Conservation (phyloP, 108 stramenopile species). For the Pseudonitzschia pungens region DNA sequence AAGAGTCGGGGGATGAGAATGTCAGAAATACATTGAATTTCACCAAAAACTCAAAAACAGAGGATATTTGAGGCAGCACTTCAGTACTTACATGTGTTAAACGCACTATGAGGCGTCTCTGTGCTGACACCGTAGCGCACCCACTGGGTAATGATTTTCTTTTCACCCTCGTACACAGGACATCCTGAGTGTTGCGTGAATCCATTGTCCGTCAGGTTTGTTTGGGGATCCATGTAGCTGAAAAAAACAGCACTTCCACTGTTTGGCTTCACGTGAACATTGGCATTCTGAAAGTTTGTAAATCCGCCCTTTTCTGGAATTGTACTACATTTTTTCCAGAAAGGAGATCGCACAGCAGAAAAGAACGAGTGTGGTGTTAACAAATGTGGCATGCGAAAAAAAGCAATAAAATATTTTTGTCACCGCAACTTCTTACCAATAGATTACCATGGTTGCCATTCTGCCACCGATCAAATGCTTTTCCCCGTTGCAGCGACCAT, state of each 20-base stretch:
- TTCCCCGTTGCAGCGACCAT: slow-evolving; percentile 76
- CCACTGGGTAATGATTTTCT: slow-evolving; percentile 93
- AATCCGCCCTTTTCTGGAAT: slow-evolving; percentile 78
- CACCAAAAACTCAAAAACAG: too few relatives aligned
- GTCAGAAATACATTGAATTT: too few relatives aligned
- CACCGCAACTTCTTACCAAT: slow-evolving; percentile 47
- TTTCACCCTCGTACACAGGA: slow-evolving; percentile 91
- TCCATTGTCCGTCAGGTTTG: slow-evolving; percentile 58
- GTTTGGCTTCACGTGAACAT: slow-evolving; percentile 78
- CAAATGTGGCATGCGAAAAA: background rate
- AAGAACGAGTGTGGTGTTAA: background rate
- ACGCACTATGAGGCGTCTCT: slow-evolving; percentile 62
- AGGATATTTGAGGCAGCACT: background rate
- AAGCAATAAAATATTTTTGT: too few relatives aligned
- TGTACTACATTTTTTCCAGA: slow-evolving; percentile 27
- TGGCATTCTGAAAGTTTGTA: slow-evolving; percentile 89
- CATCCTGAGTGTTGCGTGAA: slow-evolving; percentile 81
- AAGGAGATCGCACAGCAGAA: slow-evolving; percentile 39
- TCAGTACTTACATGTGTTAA: slow-evolving; percentile 46
- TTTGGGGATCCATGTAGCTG: slow-evolving; percentile 70
- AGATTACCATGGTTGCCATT: slow-evolving; percentile 94
- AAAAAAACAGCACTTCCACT: slow-evolving; percentile 84
- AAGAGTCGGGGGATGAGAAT: background rate
- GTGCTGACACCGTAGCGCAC: slow-evolving; percentile 72
- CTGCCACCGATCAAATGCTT: slow-evolving; percentile 67